Base-by-base conservation (phyloP, 202 grass and related monocot species). In the Bolboschoenoplectus hybrid region DNA sequence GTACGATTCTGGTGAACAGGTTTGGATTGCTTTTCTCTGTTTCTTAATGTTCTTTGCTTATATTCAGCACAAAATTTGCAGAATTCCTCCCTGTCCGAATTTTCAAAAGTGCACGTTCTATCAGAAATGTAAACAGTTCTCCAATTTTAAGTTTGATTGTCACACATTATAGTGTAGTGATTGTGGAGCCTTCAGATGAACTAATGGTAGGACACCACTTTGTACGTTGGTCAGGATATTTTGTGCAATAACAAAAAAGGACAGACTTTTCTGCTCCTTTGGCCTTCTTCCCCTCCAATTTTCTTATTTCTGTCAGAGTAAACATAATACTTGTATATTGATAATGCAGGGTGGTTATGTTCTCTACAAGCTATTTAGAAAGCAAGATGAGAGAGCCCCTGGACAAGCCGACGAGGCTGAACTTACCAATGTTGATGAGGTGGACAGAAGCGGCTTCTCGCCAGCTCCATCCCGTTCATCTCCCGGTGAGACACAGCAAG, bases 1-100 rank as follows among this genome's bases (percentile, higher is more conserved):
- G 41, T 98, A 93, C 0, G 91, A 95, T 2, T 98, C 90, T 0
- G 93, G 96, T 0, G 90, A 95, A 76, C 89, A 98, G 95, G 95
- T 98, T 87, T 79, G 79, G 0, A 41, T 41, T 58, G 53, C 4
- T 46, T 60, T 9, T 74, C 32, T 70, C 68, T 82, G 41, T 81
- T 65, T 10, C 57, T 82, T 55, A 3, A 17, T 60, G 32, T 49
- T 85, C 67, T 65, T 43, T 32, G 3, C 0, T 74, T 63, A 52
- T 17, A 6, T 50, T 87, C 70, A 45, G 68, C 11, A 84, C 49
- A 49, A 32, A 9, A 77, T 39, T 57, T 38, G 34, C 51, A 56
- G 49, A 83, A 34, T 58, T 16, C 13, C 84, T 52, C 16, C 49
- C 26, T 62, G 2, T 64, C 36, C 0, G 19, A 2, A 39, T 45